phyloP scores from a whole-genome alignment of 768 basidiomycete genomes.

The Rhodosporidiobolus odoratus region DNA sequence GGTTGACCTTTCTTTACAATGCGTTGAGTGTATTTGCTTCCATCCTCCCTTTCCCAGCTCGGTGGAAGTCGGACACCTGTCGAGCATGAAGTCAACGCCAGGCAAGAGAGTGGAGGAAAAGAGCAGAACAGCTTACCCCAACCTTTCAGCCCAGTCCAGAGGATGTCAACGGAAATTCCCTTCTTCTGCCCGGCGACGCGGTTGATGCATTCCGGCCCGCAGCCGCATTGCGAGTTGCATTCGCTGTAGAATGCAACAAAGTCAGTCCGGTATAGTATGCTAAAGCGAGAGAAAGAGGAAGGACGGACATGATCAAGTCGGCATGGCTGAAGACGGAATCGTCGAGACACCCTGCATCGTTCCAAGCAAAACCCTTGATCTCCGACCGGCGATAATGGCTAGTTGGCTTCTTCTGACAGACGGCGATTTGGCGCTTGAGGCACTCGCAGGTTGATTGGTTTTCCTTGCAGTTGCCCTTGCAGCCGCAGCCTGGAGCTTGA shows the following conservation, averaged over 20 bases:
- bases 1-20: slow-evolving; percentile 7
- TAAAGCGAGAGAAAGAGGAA: too few relatives aligned
- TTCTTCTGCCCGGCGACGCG: slow-evolving; percentile 12
- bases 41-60: neutral
- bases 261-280: neutral
- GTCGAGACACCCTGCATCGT: neutral
- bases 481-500: slow-evolving; percentile 26
- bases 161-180: slow-evolving; percentile 15
- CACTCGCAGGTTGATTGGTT: slow-evolving; percentile 11
- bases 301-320: slow-evolving; percentile 23
- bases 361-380: slow-evolving; percentile 24
- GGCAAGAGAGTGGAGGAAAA: neutral
- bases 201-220: slow-evolving; percentile 20
- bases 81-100: too few relatives aligned
- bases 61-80: neutral
- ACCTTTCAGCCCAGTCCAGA: neutral
- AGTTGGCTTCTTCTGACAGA: accelerated
- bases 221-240: slow-evolving; percentile 34
- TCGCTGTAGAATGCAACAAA: slow-evolving; percentile 11
- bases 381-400: neutral
- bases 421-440: slow-evolving; percentile 3
- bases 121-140: slow-evolving; percentile 22
- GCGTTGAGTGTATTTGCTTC: neutral
- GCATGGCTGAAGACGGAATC: neutral
- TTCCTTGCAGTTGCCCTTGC: slow-evolving; percentile 18